Conservation (phyloP, 2,329 filamentous ascomycete species). For the Leptographium flavum region DNA sequence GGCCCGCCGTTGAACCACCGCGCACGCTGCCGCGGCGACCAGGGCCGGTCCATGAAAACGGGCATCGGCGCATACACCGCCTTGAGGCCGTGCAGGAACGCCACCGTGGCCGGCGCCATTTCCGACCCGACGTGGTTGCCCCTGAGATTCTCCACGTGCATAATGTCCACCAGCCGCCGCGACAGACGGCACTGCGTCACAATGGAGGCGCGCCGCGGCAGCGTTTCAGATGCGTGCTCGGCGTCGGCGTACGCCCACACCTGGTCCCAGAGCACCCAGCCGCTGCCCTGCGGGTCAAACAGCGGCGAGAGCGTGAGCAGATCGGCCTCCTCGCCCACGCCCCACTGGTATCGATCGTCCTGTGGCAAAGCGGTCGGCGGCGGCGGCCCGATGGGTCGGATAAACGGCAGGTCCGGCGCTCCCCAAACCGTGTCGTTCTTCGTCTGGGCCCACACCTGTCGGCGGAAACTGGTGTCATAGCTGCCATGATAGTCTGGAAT, state of each 20-base stretch:
- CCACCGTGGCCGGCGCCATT: conserved; percentile 62
- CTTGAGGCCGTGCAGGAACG: conserved; percentile 66
- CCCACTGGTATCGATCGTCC: conserved; percentile 17
- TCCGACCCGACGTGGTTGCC: conserved; percentile 68
- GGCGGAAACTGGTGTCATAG: conserved; percentile 53
- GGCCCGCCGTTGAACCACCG: conserved; percentile 47
- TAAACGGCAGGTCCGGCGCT: conserved; percentile 40
- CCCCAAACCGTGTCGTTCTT: conserved; percentile 52
- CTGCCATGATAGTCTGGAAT: conserved; percentile 54
- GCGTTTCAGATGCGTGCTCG: conserved; percentile 33
- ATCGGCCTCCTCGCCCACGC: conserved; percentile 18
- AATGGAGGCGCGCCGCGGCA: conserved; percentile 62
- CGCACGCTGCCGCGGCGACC: conserved; percentile 39
- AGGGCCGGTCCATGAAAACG: conserved; percentile 64
- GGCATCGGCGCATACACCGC: conserved; percentile 67
- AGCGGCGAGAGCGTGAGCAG: conserved; percentile 55
- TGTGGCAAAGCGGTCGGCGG: conserved; percentile 13
- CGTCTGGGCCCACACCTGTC: conserved; percentile 41
- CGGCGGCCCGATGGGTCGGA: conserved; percentile 42
- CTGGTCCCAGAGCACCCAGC: conserved; percentile 57
- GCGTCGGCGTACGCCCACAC: conserved; percentile 50
- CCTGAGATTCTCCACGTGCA: conserved; percentile 62
- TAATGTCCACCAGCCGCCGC: conserved; percentile 55
- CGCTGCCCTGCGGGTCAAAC: conserved; percentile 58
- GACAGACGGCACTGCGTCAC: conserved; percentile 64